Evolutionary conservation across 2,329 filamentous ascomycete species (phyloP).

Genomic region (Fusarium sp.): DNA sequence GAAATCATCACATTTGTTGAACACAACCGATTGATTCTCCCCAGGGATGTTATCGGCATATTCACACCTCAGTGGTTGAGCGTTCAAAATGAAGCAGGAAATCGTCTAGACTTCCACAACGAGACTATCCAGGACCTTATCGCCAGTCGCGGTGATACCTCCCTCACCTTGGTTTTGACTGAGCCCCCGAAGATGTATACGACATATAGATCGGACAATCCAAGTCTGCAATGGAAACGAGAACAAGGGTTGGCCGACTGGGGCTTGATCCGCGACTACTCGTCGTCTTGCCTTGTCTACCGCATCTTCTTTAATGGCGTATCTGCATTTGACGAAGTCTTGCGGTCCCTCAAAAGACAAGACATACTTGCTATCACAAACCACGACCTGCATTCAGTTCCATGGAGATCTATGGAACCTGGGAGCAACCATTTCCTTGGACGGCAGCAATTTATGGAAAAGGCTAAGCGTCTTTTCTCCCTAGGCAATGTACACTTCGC

Average conservation of each 20-base stretch:
- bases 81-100: background rate
- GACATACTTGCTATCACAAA: slow-evolving; percentile 45
- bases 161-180: slow-evolving; percentile 64
- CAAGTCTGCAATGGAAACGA: slow-evolving; percentile 47
- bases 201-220: slow-evolving; percentile 3
- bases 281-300: slow-evolving; percentile 61
- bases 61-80: slow-evolving; percentile 38
- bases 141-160: slow-evolving; percentile 51
- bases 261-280: slow-evolving; percentile 12
- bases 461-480: slow-evolving; percentile 44
- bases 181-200: slow-evolving; percentile 65
- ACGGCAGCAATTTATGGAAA: slow-evolving; percentile 43
- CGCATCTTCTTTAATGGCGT: slow-evolving; percentile 45
- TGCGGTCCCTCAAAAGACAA: slow-evolving; percentile 41
- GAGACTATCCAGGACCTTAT: slow-evolving; percentile 62
- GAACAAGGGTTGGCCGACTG: slow-evolving; percentile 46
- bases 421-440: slow-evolving; percentile 21
- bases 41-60: slow-evolving; percentile 1
- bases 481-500: slow-evolving; percentile 57
- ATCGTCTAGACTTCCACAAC: slow-evolving; percentile 62
- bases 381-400: slow-evolving; percentile 39
- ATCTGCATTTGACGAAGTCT: slow-evolving; percentile 1
- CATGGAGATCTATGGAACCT: slow-evolving; percentile 38
- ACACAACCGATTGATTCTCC: slow-evolving; percentile 51
- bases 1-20: slow-evolving; percentile 58